These are phyloP conservation scores for Populus hybrid DNA, from an alignment of 441 rosid species.

Conservation along the genomic window DNA sequence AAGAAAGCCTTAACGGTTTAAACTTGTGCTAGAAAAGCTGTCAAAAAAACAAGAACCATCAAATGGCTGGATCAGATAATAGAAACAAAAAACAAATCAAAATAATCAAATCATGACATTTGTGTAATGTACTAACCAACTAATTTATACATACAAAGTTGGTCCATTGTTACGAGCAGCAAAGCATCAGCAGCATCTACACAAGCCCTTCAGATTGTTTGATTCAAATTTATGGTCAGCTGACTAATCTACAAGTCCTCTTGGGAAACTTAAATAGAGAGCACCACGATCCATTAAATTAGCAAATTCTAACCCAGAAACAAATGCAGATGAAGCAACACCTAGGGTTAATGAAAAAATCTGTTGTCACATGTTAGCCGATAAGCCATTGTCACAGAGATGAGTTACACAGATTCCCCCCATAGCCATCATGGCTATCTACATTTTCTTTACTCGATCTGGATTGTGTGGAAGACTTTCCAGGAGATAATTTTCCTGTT, in stretches of 20 bases:
- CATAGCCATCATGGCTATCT: conserved; percentile 37
- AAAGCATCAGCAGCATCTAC: not conserved
- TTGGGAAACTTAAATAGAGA: not conserved
- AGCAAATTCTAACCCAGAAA: not conserved
- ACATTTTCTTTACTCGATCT: conserved; percentile 45
- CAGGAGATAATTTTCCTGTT: conserved; percentile 32
- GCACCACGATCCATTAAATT: not conserved
- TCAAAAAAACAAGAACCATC: not conserved
- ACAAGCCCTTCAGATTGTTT: not conserved
- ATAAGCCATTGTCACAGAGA: not conserved
- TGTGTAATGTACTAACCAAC: not conserved
- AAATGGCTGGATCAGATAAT: not conserved
- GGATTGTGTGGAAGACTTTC: conserved; percentile 40
- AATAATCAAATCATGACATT: not conserved
- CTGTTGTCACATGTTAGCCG: not conserved
- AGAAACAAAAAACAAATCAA: not conserved
- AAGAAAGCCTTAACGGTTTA: not conserved
- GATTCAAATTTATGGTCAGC: not conserved
- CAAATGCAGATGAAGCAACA: not conserved
- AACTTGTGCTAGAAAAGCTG: not conserved
- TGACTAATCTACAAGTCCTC: not conserved
- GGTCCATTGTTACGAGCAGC: not conserved
- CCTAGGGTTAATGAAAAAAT: not conserved
- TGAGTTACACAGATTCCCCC: conserved; percentile 34
- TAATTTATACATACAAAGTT: too few relatives aligned